Percentiles rank a stretch among this genome's conserved stretches.
Evolutionary conservation across 306 rosid genomes (phyloP).

Genomic region (Arachis stenosperma): DNA sequence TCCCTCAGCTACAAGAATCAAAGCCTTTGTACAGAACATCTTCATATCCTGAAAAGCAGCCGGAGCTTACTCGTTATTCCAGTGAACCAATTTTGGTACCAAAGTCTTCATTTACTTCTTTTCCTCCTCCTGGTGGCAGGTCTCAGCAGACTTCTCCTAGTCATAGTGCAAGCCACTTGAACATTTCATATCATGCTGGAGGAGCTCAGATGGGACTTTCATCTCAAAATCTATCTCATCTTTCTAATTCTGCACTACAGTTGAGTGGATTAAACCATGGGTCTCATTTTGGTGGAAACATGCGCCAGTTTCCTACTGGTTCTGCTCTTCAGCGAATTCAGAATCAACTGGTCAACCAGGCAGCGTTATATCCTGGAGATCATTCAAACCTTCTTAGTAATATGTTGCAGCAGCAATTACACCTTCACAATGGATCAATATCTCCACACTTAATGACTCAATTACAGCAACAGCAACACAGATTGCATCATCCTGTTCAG

Average conservation of each 20-base stretch:
- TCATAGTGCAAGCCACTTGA: conserved; percentile 49
- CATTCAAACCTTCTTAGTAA: conserved; percentile 61
- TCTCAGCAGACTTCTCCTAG: conserved; percentile 53
- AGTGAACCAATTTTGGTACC: conserved; percentile 58
- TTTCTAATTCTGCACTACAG: conserved; percentile 53
- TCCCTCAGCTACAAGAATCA: conserved; percentile 42
- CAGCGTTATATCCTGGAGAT: conserved; percentile 59
- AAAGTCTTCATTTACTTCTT: conserved; percentile 60
- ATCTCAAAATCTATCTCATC: conserved; percentile 53
- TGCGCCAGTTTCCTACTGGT: conserved; percentile 51
- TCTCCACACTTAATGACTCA: conserved; percentile 53
- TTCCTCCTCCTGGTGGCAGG: conserved; percentile 63
- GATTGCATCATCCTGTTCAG: conserved; percentile 50
- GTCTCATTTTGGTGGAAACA: conserved; percentile 49
- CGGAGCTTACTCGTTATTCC: conserved; percentile 50
- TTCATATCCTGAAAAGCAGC: conserved; percentile 59
- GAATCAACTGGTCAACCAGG: conserved; percentile 51
- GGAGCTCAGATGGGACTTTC: conserved; percentile 55
- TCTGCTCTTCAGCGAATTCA: conserved; percentile 53
- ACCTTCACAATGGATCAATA: conserved; percentile 58
- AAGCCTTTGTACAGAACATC: conserved; percentile 56
- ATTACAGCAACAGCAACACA: conserved; percentile 56
- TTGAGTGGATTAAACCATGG: conserved; percentile 56
- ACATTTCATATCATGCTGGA: conserved; percentile 47
- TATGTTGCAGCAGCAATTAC: conserved; percentile 83